phyloP scores from a whole-genome alignment of 2,329 filamentous ascomycete species.

The Helotiales sp. region DNA sequence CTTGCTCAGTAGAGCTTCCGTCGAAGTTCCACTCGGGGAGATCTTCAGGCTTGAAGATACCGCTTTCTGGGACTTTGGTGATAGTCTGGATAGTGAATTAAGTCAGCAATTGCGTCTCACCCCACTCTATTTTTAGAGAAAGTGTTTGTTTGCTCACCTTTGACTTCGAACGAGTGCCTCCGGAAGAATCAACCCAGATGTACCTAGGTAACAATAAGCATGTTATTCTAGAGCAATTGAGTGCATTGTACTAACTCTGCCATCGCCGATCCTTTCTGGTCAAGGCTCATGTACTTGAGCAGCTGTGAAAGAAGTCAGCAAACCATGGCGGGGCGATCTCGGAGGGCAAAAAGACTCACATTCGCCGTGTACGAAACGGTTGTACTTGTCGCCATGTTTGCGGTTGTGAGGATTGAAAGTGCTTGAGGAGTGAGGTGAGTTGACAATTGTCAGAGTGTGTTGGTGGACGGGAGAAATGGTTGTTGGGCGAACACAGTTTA shows the following conservation, averaged over 20 bases:
- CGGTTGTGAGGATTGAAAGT: slow-evolving; percentile 10
- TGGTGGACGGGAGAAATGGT: neutral
- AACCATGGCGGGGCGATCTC: slow-evolving; percentile 18
- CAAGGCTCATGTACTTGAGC: slow-evolving; percentile 86
- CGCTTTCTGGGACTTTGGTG: slow-evolving; percentile 51
- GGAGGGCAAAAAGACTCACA: slow-evolving; percentile 32
- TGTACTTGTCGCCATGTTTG: slow-evolving; percentile 34
- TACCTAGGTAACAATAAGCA: slow-evolving; percentile 48
- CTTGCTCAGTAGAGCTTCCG: slow-evolving; percentile 89
- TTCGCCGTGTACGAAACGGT: slow-evolving; percentile 40
- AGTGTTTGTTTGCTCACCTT: slow-evolving; percentile 65
- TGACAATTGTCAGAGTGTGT: slow-evolving; percentile 15
- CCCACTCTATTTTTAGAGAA: neutral
- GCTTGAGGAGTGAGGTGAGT: neutral
- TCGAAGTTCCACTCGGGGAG: slow-evolving; percentile 82
- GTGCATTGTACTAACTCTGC: slow-evolving; percentile 75
- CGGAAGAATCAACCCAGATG: slow-evolving; percentile 87
- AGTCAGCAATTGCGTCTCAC: slow-evolving; percentile 4
- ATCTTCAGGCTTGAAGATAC: slow-evolving; percentile 51
- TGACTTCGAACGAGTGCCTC: slow-evolving; percentile 89
- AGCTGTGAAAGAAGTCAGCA: slow-evolving; percentile 56
- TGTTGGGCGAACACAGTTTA: too few species aligned
- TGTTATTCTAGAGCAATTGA: slow-evolving; percentile 52
- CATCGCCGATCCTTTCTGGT: slow-evolving; percentile 85
- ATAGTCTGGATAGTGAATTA: slow-evolving; percentile 56